Base-by-base conservation (phyloP, 1,139 yeast genomes). In the Pichia kudriavzevii region DNA sequence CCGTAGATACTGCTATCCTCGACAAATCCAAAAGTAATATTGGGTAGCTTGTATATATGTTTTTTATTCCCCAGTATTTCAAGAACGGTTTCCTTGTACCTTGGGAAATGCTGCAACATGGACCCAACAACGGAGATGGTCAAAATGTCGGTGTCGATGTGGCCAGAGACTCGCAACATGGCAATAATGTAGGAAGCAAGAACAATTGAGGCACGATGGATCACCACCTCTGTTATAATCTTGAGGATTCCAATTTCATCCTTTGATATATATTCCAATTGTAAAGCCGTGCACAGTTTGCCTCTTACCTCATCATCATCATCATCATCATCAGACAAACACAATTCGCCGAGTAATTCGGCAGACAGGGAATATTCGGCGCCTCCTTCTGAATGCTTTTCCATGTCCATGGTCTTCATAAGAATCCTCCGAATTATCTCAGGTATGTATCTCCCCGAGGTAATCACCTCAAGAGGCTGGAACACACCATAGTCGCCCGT, bases 391-490 rank as follows among this genome's bases (percentile, higher is more conserved):
- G 29, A 41, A 2, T 52, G 11, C 31, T 14, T 22, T 13, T 18
- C 21, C 18, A 24, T n/a, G 5, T 6, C 13, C 15, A n/a, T 48
- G 30, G 64, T 68, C 8, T 28, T 18, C 21, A 59, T 48, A 27
- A 71, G 36, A 3, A 63, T 63, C 36, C 68, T 54, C 31, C 79
- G 56, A 5, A 68, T 55, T 38, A 72, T 52, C 47, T 74, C 80
- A 9, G 75, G 72, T 35, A 74, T 58, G 51, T 74, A 74, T 45
- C 79, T 58, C 2, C 79, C 80, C 32, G 74, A 61, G 25, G 75
- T 64, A 61, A 72, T 58, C 40, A 69, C 56, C 49, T 74, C 80
- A 30, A 66, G 55, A 2, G 80, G 80, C 49, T 74, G 79, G 48
- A 69, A 67, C 26, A 70, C 57, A 16, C 47, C 47, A 35, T 49